Base-by-base conservation (phyloP, 2,329 filamentous ascomycete species). In the Beauveria sp. region DNA sequence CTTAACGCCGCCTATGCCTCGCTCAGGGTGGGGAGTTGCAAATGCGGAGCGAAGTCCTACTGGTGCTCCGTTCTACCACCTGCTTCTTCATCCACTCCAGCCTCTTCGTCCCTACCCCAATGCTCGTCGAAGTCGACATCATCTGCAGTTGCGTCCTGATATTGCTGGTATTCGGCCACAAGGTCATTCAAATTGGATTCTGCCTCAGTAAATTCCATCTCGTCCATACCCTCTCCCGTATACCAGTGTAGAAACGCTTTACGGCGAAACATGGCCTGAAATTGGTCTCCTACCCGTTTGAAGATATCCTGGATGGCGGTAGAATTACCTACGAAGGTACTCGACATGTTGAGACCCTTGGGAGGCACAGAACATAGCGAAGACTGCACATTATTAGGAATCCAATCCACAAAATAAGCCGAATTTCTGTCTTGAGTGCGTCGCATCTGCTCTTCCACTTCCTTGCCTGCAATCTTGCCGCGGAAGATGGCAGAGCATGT, bases 181-280 rank as follows among this genome's bases (percentile, higher is more conserved):
- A 99, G 84, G 79, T 99, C 95, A 85, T 99, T 98, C 95, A 99
- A 98, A 86, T 99, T 99, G 81, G 81, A 96, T 88, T 99, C 95
- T 71, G 95, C 95, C 87, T 99, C 95, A 76, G 95, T 98, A 85
- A 99, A 99, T 84, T 99, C 95, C 95, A 98, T 98, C 89, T 98
- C 95, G 81, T 99, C 95, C 95, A 99, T 99, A 83, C 95, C 95
- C 86, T 99, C 95, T 76, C 93, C 92, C 87, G 95, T 99, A 84
- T 98, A 99, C 95, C 95, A 99, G 86, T 98, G 95, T 87, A 99
- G 91, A 91, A 99, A 99, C 88, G 95, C 95, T 90, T 98, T 99
- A 83, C 95, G 92, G 83, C 95, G 87, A 89, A 99, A 99, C 95
- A 99, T 99, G 77, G 93, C 93, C 81, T 89, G 92, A 88, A 99